phyloP scores from a whole-genome alignment of 768 basidiomycete species.

The Auriscalpium orientale region DNA sequence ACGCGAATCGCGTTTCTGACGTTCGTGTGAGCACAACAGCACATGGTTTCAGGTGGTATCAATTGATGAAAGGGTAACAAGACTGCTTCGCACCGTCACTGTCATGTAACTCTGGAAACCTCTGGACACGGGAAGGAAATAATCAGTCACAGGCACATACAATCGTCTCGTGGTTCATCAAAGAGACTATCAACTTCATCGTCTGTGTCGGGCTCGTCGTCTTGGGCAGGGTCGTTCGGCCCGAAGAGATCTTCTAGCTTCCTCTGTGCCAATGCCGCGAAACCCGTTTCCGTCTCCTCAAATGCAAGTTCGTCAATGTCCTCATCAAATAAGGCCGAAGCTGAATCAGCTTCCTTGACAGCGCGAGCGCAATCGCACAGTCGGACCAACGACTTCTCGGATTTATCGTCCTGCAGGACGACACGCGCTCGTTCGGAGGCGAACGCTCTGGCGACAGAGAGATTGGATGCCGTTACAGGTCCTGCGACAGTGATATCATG shows the following conservation, averaged over 20 bases:
- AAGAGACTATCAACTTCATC: neutral
- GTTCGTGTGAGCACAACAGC: neutral
- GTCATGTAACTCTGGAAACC: no score
- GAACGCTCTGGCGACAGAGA: constrained; percentile 56
- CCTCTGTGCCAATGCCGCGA: constrained; percentile 34
- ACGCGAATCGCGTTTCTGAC: no score
- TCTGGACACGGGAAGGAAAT: no score
- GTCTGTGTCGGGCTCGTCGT: constrained; percentile 11
- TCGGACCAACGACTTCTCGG: constrained; percentile 35
- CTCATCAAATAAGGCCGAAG: neutral
- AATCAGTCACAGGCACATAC: neutral
- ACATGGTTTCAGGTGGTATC: neutral
- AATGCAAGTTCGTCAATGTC: constrained; percentile 15
- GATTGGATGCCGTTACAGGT: constrained; percentile 51
- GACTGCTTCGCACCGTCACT: neutral
- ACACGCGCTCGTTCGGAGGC: constrained; percentile 55
- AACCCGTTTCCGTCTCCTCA: constrained; percentile 45
- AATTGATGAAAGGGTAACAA: neutral
- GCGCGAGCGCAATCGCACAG: constrained; percentile 34
- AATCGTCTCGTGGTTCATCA: neutral
- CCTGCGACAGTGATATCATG: constrained; percentile 52
- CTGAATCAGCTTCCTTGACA: constrained; percentile 9
- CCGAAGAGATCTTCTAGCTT: constrained; percentile 15
- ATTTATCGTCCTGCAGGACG: constrained; percentile 40
- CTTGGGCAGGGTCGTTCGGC: neutral